Evolutionary conservation across 306 rosid species (phyloP), one percentile per base, ranked within the genome.

Genomic region (Leucaena leucocephala): DNA sequence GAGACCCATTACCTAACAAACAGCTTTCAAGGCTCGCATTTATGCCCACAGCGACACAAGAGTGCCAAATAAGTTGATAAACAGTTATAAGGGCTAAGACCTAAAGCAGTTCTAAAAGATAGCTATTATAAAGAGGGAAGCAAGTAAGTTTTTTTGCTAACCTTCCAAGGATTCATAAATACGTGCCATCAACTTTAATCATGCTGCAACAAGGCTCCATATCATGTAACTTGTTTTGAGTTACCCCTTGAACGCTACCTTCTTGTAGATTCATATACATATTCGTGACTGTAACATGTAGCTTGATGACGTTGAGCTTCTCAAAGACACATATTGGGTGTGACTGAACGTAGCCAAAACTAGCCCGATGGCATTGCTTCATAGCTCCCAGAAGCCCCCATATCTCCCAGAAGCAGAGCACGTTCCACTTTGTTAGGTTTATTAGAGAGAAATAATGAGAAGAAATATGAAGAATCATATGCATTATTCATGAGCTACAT

Each of bases 131-230:
- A 73, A 42, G 66, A 10, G 33, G 42, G 44, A 77, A 73, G 82
- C 82, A 59, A 49, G 59, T 54, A n/a, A n/a, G n/a, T n/a, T n/a
- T 58, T 77, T 17, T 17, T 59, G 68, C 75, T 62, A 73, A 81
- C 75, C 48, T 50, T 46, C 59, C 70, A 77, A 64, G 71, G 68
- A 49, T 74, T 77, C 78, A 74, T 77, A n/a, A 48, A 77, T 77
- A 45, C 39, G 80, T 67, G 66, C 76, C 77, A 67, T 80, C 82
- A 59, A 67, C 82, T 72, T 77, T 40, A 66, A 42, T 42, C 64
- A 72, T 58, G 74, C 74, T 34, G 55, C 69, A 48, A 61, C 68
- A 73, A 67, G 82, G 61, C 73, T 76, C 80, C 35, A 49, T 17
- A 11, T 52, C 33, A 63, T n/a, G 21, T 61, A 52, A 52, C 74